Conservation (phyloP, 495 filamentous ascomycete species). For the Penicillium longicatenatum region DNA sequence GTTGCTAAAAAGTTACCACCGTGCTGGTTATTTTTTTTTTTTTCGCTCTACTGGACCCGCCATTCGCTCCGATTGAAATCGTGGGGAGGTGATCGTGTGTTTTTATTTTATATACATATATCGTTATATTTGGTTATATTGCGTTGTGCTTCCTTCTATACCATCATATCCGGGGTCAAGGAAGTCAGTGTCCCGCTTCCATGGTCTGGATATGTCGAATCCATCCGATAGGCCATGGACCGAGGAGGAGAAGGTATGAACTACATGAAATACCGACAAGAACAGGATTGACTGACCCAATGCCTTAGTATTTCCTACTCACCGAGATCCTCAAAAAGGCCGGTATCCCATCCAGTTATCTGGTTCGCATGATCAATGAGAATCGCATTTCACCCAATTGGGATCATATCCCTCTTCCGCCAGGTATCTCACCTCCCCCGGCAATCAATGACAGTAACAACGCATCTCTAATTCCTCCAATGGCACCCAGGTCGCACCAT, state of each 20-base stretch:
- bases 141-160: not conserved
- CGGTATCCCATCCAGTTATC: conserved; percentile 48
- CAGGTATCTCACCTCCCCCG: conserved; percentile 33
- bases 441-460: not conserved
- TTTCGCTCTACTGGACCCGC: conserved; percentile 10
- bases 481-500: conserved; percentile 40
- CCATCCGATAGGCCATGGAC: conserved; percentile 54
- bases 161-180: not conserved
- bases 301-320: conserved; percentile 52
- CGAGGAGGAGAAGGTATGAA: conserved; percentile 61
- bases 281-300: conserved; percentile 7
- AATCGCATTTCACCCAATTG: conserved; percentile 54
- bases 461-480: not conserved
- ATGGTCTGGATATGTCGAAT: conserved; percentile 53
- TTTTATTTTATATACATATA: conserved; percentile 4
- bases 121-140: not conserved
- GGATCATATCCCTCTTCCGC: conserved; percentile 60
- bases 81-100: conserved; percentile 33
- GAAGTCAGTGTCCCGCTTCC: conserved; percentile 25
- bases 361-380: conserved; percentile 53
- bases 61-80: conserved; percentile 21
- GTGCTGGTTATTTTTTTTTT: conserved; percentile 13
- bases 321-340: conserved; percentile 63
- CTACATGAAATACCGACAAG: not conserved
- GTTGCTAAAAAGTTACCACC: not conserved